Evolutionary conservation across 2,329 filamentous ascomycete genomes (phyloP), one percentile per base, ranked within the genome.

Genomic region (Cladophialophora immunda): DNA sequence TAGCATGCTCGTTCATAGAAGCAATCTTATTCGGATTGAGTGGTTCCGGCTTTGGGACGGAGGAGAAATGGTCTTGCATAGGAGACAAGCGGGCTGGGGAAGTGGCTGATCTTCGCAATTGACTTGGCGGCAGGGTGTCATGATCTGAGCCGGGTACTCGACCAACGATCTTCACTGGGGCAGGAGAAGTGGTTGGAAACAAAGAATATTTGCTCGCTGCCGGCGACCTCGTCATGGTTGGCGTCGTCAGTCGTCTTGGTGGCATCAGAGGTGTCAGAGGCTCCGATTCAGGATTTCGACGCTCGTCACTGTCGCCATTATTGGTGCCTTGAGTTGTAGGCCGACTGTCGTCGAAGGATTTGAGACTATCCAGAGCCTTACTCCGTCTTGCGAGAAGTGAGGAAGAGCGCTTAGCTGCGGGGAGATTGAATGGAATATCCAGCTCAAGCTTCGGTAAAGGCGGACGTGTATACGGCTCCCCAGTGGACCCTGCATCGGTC

Each of bases 201-300:
- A 73, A 36, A 13, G 71, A 73, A 56, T 73, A 73, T 64, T 71
- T 72, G 52, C 65, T 67, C 13, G 47, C 63, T n/a, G 64, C 64
- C 8, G 68, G 66, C 7, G 65, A 66, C 50, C 54, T 67, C 19
- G 62, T 62, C 32, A 58, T 58, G 13, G 63, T 66, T 22, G 67
- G 65, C 8, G 59, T 69, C 11, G 57, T 67, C n/a, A 68, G 36
- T n/a, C 52, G 56, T 65, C 64, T 58, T 4, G 69, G 69, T 41
- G 65, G 68, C 41, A 62, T 53, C 22, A 64, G 59, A 15, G 69
- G 69, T 13, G 65, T 66, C 15, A 53, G 54, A 22, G 55, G 30
- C n/a, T 66, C 67, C 3, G 67, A 29, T 50, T 60, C 38, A 50
- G 54, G 38, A 15, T 53, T 34, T 19, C 38, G 29, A 19, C 62